phyloP scores from a whole-genome alignment of 352 stramenopile species.

The Poterioochromonas sp. region DNA sequence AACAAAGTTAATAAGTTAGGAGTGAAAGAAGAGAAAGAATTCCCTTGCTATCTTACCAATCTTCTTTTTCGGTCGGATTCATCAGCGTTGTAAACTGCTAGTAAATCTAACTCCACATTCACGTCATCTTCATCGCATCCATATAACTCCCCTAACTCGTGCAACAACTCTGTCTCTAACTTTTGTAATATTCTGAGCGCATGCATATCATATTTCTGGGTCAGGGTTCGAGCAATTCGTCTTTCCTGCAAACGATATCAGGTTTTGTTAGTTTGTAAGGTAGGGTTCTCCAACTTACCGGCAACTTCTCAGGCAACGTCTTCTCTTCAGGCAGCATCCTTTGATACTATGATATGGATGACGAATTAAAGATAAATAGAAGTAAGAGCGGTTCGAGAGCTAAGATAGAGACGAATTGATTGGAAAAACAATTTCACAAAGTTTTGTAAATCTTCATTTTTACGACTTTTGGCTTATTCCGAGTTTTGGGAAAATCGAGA shows the following conservation, averaged over 20 bases:
- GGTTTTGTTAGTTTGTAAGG: not conserved
- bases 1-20: not conserved
- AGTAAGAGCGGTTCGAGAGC: too few species aligned
- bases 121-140: slow-evolving; percentile 7
- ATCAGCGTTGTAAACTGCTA: not conserved
- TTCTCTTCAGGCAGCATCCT: too few species aligned
- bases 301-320: too few species aligned
- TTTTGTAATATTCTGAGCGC: slow-evolving; percentile 16
- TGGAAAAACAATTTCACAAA: too few species aligned
- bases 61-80: not conserved
- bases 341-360: too few species aligned
- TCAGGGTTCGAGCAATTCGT: slow-evolving; percentile 13
- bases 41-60: not conserved
- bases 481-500: too few species aligned
- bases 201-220: slow-evolving; percentile 25
- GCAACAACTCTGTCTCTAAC: not conserved
- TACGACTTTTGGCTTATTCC: too few species aligned
- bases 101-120: not conserved
- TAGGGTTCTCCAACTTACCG: too few species aligned
- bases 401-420: too few species aligned
- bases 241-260: not conserved
- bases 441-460: too few species aligned
- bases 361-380: too few species aligned
- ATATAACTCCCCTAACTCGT: not conserved
- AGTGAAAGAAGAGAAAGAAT: not conserved